These are phyloP conservation scores for Yamadazyma sp. DNA, from an alignment of 805 yeast species.

Conservation along the genomic window DNA sequence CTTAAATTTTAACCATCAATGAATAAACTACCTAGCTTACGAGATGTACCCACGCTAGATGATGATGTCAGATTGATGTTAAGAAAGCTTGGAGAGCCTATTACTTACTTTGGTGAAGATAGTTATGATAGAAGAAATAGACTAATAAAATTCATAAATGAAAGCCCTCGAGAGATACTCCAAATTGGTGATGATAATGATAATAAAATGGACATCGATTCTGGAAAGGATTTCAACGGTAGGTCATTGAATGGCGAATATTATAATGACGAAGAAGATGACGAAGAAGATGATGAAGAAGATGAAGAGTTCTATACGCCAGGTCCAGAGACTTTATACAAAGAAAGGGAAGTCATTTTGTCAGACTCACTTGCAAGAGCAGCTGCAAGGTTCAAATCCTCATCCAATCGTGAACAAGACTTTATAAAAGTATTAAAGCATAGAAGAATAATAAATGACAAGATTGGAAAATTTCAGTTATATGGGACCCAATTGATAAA, in stretches of 20 bases:
- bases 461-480: constrained; percentile 38
- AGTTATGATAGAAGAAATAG: constrained; percentile 59
- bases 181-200: too few species aligned
- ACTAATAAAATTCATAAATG: constrained; percentile 43
- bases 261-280: constrained; percentile 16
- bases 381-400: constrained; percentile 37
- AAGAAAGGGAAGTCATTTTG: constrained; percentile 53
- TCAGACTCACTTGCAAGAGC: constrained; percentile 49
- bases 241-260: too few species aligned
- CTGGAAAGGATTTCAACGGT: too few species aligned
- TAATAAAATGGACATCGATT: constrained; percentile 42
- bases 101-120: constrained; percentile 56
- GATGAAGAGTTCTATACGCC: constrained; percentile 87
- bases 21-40: constrained; percentile 3
- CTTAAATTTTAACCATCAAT: neutral
- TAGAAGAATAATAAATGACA: constrained; percentile 41
- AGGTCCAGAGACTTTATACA: constrained; percentile 53
- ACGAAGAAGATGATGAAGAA: constrained; percentile 30
- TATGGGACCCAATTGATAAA: constrained; percentile 65
- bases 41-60: constrained; percentile 59
- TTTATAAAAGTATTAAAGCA: constrained; percentile 41
- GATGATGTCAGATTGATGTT: constrained; percentile 54
- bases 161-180: constrained; percentile 14
- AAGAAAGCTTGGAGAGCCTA: constrained; percentile 53
- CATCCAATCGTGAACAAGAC: constrained; percentile 27